Percentiles rank a stretch among this genome's conserved stretches.
These are phyloP conservation scores for Kazachstania taianensis DNA, from an alignment of 805 yeast genomes.

Conservation along the genomic window DNA sequence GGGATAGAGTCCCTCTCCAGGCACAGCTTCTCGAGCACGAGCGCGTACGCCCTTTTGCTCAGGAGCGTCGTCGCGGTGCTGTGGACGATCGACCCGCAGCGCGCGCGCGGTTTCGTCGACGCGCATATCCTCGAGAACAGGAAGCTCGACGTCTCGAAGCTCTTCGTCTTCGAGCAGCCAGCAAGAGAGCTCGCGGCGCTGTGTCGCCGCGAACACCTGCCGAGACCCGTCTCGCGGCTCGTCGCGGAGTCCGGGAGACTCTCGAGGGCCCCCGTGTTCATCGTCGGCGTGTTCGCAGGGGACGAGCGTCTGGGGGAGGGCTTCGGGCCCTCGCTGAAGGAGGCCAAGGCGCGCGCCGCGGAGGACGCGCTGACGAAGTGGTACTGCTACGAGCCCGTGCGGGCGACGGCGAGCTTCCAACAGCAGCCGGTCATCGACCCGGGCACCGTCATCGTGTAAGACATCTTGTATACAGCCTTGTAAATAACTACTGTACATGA, in stretches of 20 bases:
- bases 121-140: conserved; percentile 77
- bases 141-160: conserved; percentile 57
- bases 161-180: conserved; percentile 79
- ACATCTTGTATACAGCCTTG: too few species aligned
- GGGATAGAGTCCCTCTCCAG: conserved; percentile 44
- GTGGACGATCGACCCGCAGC: conserved; percentile 41
- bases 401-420: conserved; percentile 30
- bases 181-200: conserved; percentile 71
- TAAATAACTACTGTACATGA: too few species aligned
- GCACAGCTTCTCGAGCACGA: conserved; percentile 15
- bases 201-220: conserved; percentile 65
- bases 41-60: conserved; percentile 53
- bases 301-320: conserved; percentile 83
- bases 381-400: conserved; percentile 81
- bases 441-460: conserved; percentile 36
- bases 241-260: conserved; percentile 90
- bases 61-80: conserved; percentile 78
- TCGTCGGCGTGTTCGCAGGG: conserved; percentile 88
- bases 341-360: conserved; percentile 87
- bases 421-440: conserved; percentile 45
- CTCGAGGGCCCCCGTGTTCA: conserved; percentile 72
- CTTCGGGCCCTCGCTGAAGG: conserved; percentile 79
- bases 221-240: conserved; percentile 68
- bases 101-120: conserved; percentile 57
- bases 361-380: conserved; percentile 84